phyloP scores from a whole-genome alignment of 768 basidiomycete genomes.

The Kwoniella pini region DNA sequence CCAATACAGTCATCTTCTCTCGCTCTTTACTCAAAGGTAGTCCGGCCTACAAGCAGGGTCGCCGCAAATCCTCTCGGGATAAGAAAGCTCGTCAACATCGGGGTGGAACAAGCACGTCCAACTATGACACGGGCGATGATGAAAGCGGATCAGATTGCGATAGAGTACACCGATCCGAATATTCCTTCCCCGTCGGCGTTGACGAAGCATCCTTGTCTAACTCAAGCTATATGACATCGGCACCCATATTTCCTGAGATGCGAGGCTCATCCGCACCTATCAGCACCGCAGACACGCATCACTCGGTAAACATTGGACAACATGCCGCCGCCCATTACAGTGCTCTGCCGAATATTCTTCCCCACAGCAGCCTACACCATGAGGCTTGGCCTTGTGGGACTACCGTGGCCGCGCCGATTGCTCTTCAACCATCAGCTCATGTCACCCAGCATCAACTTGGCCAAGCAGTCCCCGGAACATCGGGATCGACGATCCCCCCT shows the following conservation, averaged over 20 bases:
- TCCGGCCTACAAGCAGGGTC: conserved; percentile 83
- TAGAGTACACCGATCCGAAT: neutral
- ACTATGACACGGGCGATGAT: conserved; percentile 25
- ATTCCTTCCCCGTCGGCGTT: neutral
- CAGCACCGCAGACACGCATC: too few species aligned
- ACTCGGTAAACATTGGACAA: too few species aligned
- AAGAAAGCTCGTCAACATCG: conserved; percentile 22
- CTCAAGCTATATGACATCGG: neutral
- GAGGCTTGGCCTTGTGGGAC: too few species aligned
- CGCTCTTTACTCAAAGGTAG: conserved; percentile 80
- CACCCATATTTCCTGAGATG: neutral
- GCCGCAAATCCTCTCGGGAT: conserved; percentile 21
- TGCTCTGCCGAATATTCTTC: too few species aligned
- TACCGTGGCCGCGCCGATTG: too few species aligned
- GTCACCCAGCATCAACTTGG: too few species aligned
- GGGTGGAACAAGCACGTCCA: conserved; percentile 11
- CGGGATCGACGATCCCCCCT: neutral
- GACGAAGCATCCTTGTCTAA: neutral
- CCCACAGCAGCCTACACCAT: too few species aligned
- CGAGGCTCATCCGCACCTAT: neutral
- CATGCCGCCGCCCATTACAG: too few species aligned
- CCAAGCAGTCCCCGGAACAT: too few species aligned
- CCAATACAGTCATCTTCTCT: conserved; percentile 60
- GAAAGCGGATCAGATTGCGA: conserved; percentile 30
- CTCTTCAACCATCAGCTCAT: too few species aligned